Percentiles rank a stretch among this genome's conserved stretches.
Evolutionary conservation across 108 stramenopile species (phyloP).

Genomic region (Nannochloropsis gaditana): DNA sequence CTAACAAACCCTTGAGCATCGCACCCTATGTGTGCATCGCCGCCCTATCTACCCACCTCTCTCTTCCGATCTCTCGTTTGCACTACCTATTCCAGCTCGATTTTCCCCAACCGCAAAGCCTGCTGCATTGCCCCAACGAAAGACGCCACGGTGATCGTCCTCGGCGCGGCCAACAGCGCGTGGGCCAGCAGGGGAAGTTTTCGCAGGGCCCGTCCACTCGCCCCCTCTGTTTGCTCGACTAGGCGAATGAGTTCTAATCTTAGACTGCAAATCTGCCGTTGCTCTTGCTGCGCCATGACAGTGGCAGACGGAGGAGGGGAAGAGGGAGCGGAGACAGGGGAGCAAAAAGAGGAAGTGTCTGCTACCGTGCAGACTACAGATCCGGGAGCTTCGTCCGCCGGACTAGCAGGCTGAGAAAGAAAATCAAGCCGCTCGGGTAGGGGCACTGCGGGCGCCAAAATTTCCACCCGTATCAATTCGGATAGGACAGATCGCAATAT

Average conservation of each 20-base stretch:
- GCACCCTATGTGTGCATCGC: too few species aligned
- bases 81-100: not conserved
- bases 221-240: not conserved
- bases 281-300: not conserved
- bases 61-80: too few species aligned
- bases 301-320: not conserved
- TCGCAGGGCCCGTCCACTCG: not conserved
- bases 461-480: not conserved
- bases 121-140: not conserved
- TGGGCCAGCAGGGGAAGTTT: conserved; percentile 6
- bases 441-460: not conserved
- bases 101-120: not conserved
- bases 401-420: not conserved
- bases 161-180: not conserved
- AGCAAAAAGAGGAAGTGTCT: not conserved
- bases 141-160: not conserved
- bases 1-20: too few species aligned
- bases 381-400: not conserved
- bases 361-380: not conserved
- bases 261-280: not conserved
- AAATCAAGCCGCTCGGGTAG: not conserved
- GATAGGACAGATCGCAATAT: not conserved
- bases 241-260: not conserved
- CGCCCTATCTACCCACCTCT: too few species aligned
- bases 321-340: not conserved